A percentile compares a stretch with the other conserved stretches of the same genome.
Conservation (phyloP, 2,329 filamentous ascomycete genomes). For the Blastomyces percursus region DNA sequence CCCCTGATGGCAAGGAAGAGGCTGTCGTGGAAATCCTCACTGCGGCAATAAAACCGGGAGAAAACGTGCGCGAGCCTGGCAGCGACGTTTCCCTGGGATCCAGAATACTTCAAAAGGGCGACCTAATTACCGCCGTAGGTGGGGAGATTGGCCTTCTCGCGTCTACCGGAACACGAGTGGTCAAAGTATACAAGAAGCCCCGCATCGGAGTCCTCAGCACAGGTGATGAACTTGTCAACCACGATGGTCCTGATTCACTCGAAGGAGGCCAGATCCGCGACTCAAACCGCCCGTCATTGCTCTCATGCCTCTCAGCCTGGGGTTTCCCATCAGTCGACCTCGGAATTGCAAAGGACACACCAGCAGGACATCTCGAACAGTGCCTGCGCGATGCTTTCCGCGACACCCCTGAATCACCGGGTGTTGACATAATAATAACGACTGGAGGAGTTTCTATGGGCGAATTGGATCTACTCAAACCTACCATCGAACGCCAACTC, state of each 20-base stretch:
- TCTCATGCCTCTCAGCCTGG: conserved; percentile 62
- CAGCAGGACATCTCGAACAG: conserved; percentile 61
- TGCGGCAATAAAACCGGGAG: conserved; percentile 59
- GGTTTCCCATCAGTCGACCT: conserved; percentile 74
- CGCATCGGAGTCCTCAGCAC: conserved; percentile 82
- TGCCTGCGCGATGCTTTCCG: conserved; percentile 64
- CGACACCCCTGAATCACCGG: conserved; percentile 24
- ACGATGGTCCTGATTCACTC: conserved; percentile 50
- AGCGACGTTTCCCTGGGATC: conserved; percentile 67
- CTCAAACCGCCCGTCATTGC: conserved; percentile 78
- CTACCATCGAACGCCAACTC: conserved; percentile 80
- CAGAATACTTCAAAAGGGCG: conserved; percentile 62
- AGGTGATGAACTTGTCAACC: conserved; percentile 82
- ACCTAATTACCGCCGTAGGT: conserved; percentile 73
- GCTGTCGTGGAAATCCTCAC: conserved; percentile 78
- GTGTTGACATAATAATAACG: conserved; percentile 74
- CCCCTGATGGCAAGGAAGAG: conserved; percentile 73
- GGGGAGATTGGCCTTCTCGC: conserved; percentile 87
- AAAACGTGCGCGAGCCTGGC: conserved; percentile 85
- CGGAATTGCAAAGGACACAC: conserved; percentile 56
- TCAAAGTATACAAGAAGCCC: conserved; percentile 64
- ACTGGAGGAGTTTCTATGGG: conserved; percentile 96
- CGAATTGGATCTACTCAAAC: conserved; percentile 90
- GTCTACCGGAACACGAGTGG: conserved; percentile 63
- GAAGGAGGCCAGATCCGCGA: conserved; percentile 79